Base-by-base conservation (phyloP, 345 rosid species). In the Citrus australasica region DNA sequence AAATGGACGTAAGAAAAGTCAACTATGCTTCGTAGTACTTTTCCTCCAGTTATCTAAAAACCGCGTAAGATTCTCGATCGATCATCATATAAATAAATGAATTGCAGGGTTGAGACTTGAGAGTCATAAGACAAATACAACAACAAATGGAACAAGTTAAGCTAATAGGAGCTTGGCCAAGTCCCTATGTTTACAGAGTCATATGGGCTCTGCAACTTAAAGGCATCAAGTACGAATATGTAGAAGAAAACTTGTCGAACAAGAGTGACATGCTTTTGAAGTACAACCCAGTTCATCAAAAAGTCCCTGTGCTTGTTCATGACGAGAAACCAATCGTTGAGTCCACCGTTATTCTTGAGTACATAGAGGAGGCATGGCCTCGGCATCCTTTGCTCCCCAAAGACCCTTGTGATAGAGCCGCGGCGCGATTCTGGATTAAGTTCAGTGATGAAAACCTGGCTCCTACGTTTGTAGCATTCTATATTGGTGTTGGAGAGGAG, bases 161-260 rank as follows among this genome's bases (percentile, higher is more conserved):
- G 68, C 81, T 78, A 6, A 22, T 74, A 5, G 79, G 73, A 74
- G 59, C 79, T 63, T 78, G 84, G 81, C 79, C 84, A 35, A 82
- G 81, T 62, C 24, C 67, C 7, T 81, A 28, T 30, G 64, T 68
- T 73, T 77, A 78, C 79, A 78, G 81, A 62, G 67, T 78, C 8
- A 69, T 62, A 22, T 82, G 78, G 84, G 75, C 80, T 58, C 75
- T 77, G 46, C 48, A 77, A 48, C 74, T 72, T 19, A 73, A 81
- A 63, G 78, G 71, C 27, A 62, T 77, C 13, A 25, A 67, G 70
- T 81, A 81, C 13, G 80, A 81, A 60, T 73, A 67, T 61, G n/a
- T 68, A 22, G 78, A 77, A 59, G 67, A 77, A 64, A 16, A 77
- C 40, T 30, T 81, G 13, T 28, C 24, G 9, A 77, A 61, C 78